Base-by-base conservation (phyloP, 495 filamentous ascomycete genomes). In the Podospora pseudopauciseta region DNA sequence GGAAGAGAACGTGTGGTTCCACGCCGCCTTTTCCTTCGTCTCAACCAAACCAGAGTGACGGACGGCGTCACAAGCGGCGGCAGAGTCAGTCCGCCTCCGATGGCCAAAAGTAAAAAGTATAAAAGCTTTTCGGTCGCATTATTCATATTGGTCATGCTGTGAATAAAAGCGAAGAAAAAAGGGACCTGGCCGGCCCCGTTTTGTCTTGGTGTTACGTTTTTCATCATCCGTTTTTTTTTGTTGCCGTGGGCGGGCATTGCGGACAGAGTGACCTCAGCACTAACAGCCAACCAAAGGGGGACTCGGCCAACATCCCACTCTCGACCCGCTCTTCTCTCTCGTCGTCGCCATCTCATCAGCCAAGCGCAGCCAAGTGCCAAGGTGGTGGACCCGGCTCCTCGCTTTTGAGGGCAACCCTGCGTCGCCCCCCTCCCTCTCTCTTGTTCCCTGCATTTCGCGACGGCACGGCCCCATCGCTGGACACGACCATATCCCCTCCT, bases 401-500 rank as follows among this genome's bases (percentile, higher is more conserved):
- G 32, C 34, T 63, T 20, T 18, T 32, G 61, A 34, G 30, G 30
- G 28, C 30, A 20, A 63, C 61, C 61, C 61, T 63, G 61, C 61
- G 19, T 63, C 32, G 30, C 30, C 61, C 61, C 30, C 61, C 32
- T 63, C 59, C 30, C 61, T 63, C 61, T 44, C 27, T 20, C 63
- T 39, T 61, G 32, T 60, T 56, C 64, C 62, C 60, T 65, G 60
- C 53, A 26, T 58, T 39, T 65, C 63, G 18, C 57, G 62, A 57
- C 28, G 39, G 39, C 60, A 55, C 59, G 66, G 55, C 55, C 55
- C 55, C 55, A 58, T 58, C 65, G 55, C 56, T 65, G 68, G 39
- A 49, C 69, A 71, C 66, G 53, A 64, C 65, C 69, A 66, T 53
- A 54, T 71, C 65, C 57, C 66, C 18, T 62, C 64, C 64, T 66